A percentile compares a stretch with the other conserved stretches of the same genome.
Conservation (phyloP, 176 grass and related monocot genomes). For the Raddia guianensis region DNA sequence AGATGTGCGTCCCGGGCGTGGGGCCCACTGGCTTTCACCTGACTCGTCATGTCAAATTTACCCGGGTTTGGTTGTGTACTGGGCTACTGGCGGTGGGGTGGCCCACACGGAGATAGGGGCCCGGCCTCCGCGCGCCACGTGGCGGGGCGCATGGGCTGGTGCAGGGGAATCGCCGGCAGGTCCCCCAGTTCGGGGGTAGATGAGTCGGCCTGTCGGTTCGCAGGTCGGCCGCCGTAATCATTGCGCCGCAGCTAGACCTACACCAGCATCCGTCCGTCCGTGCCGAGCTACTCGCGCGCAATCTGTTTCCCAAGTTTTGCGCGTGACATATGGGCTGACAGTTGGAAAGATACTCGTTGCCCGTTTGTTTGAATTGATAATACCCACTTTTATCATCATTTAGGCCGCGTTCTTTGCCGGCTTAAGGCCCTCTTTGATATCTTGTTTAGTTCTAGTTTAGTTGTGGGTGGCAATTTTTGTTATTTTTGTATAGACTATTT, state of each 20-base stretch:
- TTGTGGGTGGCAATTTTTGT: no score
- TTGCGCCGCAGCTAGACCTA: constrained; percentile 28
- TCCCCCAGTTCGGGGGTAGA: constrained; percentile 67
- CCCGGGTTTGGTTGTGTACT: neutral
- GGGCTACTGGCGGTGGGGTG: neutral
- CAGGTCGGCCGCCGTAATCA: constrained; percentile 67
- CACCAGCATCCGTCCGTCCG: neutral
- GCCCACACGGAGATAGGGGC: constrained; percentile 12
- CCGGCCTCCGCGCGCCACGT: constrained; percentile 44
- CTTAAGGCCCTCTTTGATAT: no score
- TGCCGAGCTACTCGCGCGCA: neutral
- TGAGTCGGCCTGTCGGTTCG: constrained; percentile 52
- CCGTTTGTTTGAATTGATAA: no score
- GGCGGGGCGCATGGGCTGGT: constrained; percentile 44
- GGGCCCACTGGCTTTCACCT: constrained; percentile 46
- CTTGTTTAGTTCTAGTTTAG: no score
- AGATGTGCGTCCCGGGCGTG: neutral
- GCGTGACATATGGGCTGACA: no score
- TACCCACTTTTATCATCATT: no score
- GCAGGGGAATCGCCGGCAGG: constrained; percentile 79
- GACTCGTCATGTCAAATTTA: constrained; percentile 54
- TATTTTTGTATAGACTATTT: no score
- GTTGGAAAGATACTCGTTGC: no score
- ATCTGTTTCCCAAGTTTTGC: neutral
- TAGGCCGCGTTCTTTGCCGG: no score